A percentile compares a stretch with the other conserved stretches of the same genome.
phyloP scores from a whole-genome alignment of 306 rosid species.

The Medicago lupulina region DNA sequence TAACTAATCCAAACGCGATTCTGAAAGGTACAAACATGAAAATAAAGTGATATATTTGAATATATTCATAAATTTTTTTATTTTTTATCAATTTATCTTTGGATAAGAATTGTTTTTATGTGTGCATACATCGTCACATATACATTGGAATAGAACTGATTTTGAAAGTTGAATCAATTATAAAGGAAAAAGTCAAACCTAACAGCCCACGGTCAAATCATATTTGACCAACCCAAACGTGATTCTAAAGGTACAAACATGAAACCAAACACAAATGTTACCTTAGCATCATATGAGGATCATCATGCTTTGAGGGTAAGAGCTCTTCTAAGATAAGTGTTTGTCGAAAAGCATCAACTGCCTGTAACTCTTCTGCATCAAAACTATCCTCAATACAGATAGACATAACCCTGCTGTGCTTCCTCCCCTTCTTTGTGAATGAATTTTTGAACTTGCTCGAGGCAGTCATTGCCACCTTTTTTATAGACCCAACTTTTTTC shows the following conservation, averaged over 20 bases:
- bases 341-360: conserved; percentile 90
- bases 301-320: conserved; percentile 81
- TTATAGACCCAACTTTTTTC: conserved; percentile 72
- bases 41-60: too few species aligned
- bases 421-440: conserved; percentile 69
- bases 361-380: conserved; percentile 72
- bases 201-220: not conserved
- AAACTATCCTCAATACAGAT: conserved; percentile 66
- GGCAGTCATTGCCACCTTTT: conserved; percentile 82
- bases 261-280: conserved; percentile 7
- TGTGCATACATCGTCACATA: too few species aligned
- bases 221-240: not conserved
- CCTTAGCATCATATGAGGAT: conserved; percentile 92
- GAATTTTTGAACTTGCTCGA: conserved; percentile 81
- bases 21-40: too few species aligned
- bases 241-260: not conserved
- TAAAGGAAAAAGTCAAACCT: not conserved
- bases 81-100: too few species aligned
- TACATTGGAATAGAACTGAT: too few species aligned
- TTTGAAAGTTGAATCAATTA: too few species aligned
- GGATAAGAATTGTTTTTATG: too few species aligned
- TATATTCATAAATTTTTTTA: too few species aligned
- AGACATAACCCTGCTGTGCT: conserved; percentile 80
- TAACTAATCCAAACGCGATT: not conserved
- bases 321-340: conserved; percentile 86